Percentiles rank a stretch among this genome's conserved stretches.
Evolutionary conservation across 352 stramenopile genomes (phyloP).

Genomic region (Globisporangium paroecandrum): DNA sequence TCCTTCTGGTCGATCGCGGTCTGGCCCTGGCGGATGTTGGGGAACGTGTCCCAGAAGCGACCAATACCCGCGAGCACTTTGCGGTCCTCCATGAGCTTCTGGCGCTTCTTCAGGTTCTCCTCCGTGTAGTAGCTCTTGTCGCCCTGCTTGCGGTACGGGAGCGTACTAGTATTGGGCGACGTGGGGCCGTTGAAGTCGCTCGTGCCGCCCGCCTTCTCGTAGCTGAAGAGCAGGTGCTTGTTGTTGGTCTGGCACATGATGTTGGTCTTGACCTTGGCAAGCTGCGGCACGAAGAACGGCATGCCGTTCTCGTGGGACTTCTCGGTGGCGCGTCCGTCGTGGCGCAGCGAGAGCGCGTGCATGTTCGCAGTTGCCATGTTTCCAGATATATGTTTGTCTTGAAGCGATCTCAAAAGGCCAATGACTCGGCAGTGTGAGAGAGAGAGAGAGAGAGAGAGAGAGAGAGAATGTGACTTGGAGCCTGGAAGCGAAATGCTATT

Average conservation of each 20-base stretch:
- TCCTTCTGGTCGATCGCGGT: conserved; percentile 44
- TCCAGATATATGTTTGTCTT: neutral
- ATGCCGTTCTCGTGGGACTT: conserved; percentile 38
- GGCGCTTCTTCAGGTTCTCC: conserved; percentile 57
- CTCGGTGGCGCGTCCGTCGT: conserved; percentile 22
- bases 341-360: conserved; percentile 38
- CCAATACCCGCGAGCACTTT: conserved; percentile 45
- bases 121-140: conserved; percentile 65
- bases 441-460: neutral
- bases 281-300: conserved; percentile 58
- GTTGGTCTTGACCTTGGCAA: conserved; percentile 66
- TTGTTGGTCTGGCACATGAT: conserved; percentile 48
- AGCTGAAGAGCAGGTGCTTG: conserved; percentile 51
- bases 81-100: conserved; percentile 47
- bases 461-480: neutral
- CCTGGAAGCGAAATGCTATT: neutral
- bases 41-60: conserved; percentile 77
- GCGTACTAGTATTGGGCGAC: conserved; percentile 16
- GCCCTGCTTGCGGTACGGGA: conserved; percentile 73
- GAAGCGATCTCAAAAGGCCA: neutral
- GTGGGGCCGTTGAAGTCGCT: conserved; percentile 5
- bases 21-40: conserved; percentile 41
- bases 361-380: conserved; percentile 38
- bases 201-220: conserved; percentile 22
- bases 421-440: neutral